phyloP scores from a whole-genome alignment of 306 rosid species.

The Pyrus bretschneideri region DNA sequence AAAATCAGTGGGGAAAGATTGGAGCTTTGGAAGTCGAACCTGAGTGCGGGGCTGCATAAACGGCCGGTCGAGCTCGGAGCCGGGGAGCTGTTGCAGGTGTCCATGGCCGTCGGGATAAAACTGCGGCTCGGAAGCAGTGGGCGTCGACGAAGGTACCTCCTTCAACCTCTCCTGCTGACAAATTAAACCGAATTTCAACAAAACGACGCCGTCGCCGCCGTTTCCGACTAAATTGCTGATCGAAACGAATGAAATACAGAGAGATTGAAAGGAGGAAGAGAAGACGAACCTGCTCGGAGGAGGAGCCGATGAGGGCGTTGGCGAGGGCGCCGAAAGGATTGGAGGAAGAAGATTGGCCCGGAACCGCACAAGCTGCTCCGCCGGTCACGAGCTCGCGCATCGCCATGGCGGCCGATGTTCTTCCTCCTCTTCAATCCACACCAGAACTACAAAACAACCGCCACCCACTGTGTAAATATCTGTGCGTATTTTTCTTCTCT shows the following conservation, averaged over 20 bases:
- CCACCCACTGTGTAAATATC: background rate
- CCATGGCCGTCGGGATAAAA: constrained; percentile 26
- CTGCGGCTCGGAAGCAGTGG: constrained; percentile 39
- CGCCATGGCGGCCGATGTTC: constrained; percentile 41
- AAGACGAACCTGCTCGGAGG: constrained; percentile 60
- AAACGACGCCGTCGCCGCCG: background rate
- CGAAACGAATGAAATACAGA: too few species aligned
- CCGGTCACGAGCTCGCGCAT: constrained; percentile 91
- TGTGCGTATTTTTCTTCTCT: background rate
- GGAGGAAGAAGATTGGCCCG: constrained; percentile 60
- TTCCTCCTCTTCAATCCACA: background rate
- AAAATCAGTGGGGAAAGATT: background rate
- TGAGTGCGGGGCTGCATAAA: constrained; percentile 45
- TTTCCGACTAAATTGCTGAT: background rate
- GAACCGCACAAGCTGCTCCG: constrained; percentile 77
- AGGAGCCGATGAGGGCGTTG: constrained; percentile 64
- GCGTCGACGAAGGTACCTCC: constrained; percentile 72
- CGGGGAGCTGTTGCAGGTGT: constrained; percentile 41
- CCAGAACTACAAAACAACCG: background rate
- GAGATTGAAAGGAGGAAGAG: background rate
- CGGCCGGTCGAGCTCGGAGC: constrained; percentile 68
- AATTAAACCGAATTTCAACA: background rate
- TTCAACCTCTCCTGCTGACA: constrained; percentile 57
- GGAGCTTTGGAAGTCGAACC: constrained; percentile 26
- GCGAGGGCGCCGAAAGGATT: constrained; percentile 92